These are phyloP conservation scores for Trichophyton simii DNA, from an alignment of 2,329 filamentous ascomycete genomes.

Conservation along the genomic window DNA sequence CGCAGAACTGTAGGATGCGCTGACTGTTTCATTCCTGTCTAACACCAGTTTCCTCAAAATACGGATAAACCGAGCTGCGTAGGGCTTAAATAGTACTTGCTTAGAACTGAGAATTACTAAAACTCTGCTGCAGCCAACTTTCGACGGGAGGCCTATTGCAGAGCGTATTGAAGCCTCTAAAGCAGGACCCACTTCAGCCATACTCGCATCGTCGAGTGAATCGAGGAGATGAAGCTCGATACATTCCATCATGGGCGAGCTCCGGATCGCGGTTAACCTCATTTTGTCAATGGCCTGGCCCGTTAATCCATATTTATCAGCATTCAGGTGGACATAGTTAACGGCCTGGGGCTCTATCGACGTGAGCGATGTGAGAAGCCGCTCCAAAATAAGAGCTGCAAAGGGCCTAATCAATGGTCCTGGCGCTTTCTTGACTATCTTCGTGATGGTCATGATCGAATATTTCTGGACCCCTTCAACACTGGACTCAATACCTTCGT, in stretches of 20 bases:
- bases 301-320: constrained; percentile 68
- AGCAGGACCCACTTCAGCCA: constrained; percentile 57
- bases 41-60: constrained; percentile 69
- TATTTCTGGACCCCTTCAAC: constrained; percentile 80
- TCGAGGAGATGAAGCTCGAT: constrained; percentile 74
- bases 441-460: constrained; percentile 67
- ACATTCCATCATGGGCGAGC: constrained; percentile 81
- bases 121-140: constrained; percentile 78
- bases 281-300: constrained; percentile 83
- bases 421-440: constrained; percentile 75
- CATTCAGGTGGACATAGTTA: constrained; percentile 86
- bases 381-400: constrained; percentile 67
- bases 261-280: constrained; percentile 66
- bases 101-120: constrained; percentile 74
- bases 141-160: constrained; percentile 82
- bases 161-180: constrained; percentile 71
- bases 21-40: constrained; percentile 89
- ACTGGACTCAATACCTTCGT: constrained; percentile 76
- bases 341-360: constrained; percentile 79
- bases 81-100: constrained; percentile 58
- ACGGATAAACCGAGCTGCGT: constrained; percentile 63
- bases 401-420: constrained; percentile 68
- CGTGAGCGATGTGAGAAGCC: constrained; percentile 69
- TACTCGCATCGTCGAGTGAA: constrained; percentile 63
- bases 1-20: constrained; percentile 72